Percentiles rank a stretch among this genome's conserved stretches.
These are phyloP conservation scores for Sordariomycetes sp. DNA, from an alignment of 2,329 filamentous ascomycete genomes.

Conservation along the genomic window DNA sequence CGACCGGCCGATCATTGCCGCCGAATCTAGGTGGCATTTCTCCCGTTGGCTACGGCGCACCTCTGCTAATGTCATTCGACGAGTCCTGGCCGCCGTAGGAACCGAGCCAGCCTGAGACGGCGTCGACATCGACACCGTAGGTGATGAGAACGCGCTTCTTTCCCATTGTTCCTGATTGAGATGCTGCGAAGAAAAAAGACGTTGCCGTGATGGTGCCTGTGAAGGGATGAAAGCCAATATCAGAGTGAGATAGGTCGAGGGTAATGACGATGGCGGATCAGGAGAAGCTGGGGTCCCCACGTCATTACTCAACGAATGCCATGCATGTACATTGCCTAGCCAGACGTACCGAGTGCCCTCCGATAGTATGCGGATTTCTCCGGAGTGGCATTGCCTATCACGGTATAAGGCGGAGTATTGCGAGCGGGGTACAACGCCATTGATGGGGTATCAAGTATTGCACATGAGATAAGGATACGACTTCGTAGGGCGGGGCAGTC, in stretches of 20 bases:
- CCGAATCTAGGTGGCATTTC: background rate
- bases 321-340: background rate
- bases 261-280: background rate
- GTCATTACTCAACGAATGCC: background rate
- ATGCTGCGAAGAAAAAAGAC: background rate
- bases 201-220: background rate
- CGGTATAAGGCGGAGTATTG: no score
- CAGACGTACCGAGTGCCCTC: background rate
- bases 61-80: conserved; percentile 58
- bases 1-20: background rate
- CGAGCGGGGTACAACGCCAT: no score
- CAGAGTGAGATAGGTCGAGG: background rate
- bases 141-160: conserved; percentile 25
- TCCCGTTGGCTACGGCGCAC: conserved; percentile 16
- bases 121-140: conserved; percentile 63
- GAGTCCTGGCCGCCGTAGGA: conserved; percentile 64
- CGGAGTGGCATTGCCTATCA: background rate
- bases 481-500: no score
- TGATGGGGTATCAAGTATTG: no score
- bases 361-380: background rate
- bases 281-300: background rate
- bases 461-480: no score
- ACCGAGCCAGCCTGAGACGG: conserved; percentile 64
- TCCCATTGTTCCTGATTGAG: conserved; percentile 12
- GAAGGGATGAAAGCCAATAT: background rate